Evolutionary conservation across 306 rosid genomes (phyloP), one percentile per base, ranked within the genome.

Genomic region (Hippophae gyantsensis): DNA sequence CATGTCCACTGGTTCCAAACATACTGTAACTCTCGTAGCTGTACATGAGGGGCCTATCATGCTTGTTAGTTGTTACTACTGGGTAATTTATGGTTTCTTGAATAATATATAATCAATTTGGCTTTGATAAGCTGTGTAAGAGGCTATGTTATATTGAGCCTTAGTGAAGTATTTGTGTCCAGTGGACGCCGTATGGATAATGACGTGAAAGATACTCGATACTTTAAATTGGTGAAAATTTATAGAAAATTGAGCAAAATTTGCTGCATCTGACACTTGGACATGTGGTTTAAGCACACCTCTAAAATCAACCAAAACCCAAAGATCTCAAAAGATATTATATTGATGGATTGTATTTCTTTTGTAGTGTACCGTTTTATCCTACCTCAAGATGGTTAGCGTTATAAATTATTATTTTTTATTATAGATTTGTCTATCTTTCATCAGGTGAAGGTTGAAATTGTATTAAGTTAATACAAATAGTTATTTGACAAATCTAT

Each of bases 311-410:
- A 48, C 8, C 50, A 41, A 23, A n/a, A 61, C 53, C 49, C 25
- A 43, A 12, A 13, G 7, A 53, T 47, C 56, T 18, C 61, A 41
- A 42, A 63, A 44, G 43, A 6, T 48, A 38, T 23, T 12, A 12
- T 44, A 59, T 54, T n/a, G 43, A 32, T 7, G 43, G 60, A 60
- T 53, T 6, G 14, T 56, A 46, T 67, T 61, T 54, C 13, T 47
- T 69, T 62, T 38, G 42, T 9, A 46, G 41, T 12, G 7, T 8
- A 32, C 41, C 2, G 9, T 48, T 61, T 42, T 55, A 13, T 5
- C 53, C 43, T 26, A 54, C 48, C 57, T n/a, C 13, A 9, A 43
- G 12, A 45, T 27, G 50, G 51, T 60, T 43, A 9, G 47, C 13
- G 7, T 48, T 13, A 14, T 50, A 38, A 51, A 7, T 51, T 61